phyloP scores from a whole-genome alignment of 116 monocot species.

The Cymodocea nodosa region DNA sequence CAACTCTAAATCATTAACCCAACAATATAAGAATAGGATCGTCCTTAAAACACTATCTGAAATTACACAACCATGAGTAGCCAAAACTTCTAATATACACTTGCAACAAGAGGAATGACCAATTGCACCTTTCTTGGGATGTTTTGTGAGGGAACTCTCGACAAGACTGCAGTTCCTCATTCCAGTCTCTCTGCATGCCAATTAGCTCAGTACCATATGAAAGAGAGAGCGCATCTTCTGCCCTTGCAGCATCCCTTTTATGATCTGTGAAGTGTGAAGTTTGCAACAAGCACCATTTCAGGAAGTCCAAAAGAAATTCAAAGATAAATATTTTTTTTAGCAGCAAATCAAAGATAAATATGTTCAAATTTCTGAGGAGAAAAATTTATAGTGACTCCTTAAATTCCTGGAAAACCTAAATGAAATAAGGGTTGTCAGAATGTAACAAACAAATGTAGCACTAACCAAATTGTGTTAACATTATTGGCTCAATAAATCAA shows the following conservation, averaged over 20 bases:
- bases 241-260: slow-evolving; percentile 83
- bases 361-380: too few relatives aligned
- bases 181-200: slow-evolving; percentile 99
- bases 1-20: too few relatives aligned
- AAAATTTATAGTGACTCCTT: too few relatives aligned
- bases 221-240: slow-evolving; percentile 69
- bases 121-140: slow-evolving; percentile 77
- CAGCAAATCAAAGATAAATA: not conserved
- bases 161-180: slow-evolving; percentile 95
- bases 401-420: too few relatives aligned
- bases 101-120: not conserved
- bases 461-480: too few relatives aligned
- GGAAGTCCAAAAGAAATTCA: not conserved
- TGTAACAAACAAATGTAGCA: too few relatives aligned
- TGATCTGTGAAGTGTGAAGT: slow-evolving; percentile 43
- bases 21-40: too few relatives aligned
- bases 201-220: slow-evolving; percentile 84
- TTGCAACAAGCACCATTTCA: not conserved
- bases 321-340: not conserved
- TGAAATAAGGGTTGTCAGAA: too few relatives aligned
- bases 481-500: too few relatives aligned
- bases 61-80: too few relatives aligned
- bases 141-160: slow-evolving; percentile 83
- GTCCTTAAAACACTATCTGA: too few relatives aligned
- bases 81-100: not conserved